phyloP scores from a whole-genome alignment of 495 filamentous ascomycete genomes.

The Neurospora sp. region DNA sequence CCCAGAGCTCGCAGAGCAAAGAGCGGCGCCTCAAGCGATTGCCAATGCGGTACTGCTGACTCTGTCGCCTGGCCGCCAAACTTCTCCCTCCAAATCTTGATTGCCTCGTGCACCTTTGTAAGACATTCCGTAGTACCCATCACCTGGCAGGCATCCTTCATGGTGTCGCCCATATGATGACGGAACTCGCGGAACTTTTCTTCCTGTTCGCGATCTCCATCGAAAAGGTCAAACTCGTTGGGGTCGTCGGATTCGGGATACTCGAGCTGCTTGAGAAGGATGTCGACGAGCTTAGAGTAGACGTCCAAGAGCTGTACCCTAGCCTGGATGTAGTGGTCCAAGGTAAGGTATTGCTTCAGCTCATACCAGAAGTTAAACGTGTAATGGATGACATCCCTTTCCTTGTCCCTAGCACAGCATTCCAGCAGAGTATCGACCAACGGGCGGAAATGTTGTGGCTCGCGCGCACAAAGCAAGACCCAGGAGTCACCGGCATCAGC shows the following conservation, averaged over 20 bases:
- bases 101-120: slow-evolving; percentile 69
- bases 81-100: slow-evolving; percentile 76
- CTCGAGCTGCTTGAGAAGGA: slow-evolving; percentile 86
- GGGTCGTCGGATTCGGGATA: slow-evolving; percentile 68
- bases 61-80: slow-evolving; percentile 65
- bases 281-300: slow-evolving; percentile 79
- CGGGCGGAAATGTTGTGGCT: slow-evolving; percentile 70
- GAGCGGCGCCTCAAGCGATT: slow-evolving; percentile 86
- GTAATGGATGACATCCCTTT: slow-evolving; percentile 77
- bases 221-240: slow-evolving; percentile 77
- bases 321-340: slow-evolving; percentile 81
- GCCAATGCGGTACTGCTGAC: slow-evolving; percentile 88
- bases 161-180: slow-evolving; percentile 93
- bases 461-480: slow-evolving; percentile 78
- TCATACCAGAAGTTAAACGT: slow-evolving; percentile 99
- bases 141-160: slow-evolving; percentile 95
- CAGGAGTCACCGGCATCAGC: slow-evolving; percentile 91
- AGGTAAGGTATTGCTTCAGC: slow-evolving; percentile 86
- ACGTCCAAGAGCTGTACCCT: slow-evolving; percentile 64
- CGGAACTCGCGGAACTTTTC: slow-evolving; percentile 96
- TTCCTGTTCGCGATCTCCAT: slow-evolving; percentile 89
- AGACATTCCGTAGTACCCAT: slow-evolving; percentile 88
- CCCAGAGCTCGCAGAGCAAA: slow-evolving; percentile 97
- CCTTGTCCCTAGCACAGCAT: slow-evolving; percentile 76
- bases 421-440: slow-evolving; percentile 86